Evolutionary conservation across 2,329 filamentous ascomycete genomes (phyloP), one percentile per base, ranked within the genome.

Genomic region (Botrytis aclada): DNA sequence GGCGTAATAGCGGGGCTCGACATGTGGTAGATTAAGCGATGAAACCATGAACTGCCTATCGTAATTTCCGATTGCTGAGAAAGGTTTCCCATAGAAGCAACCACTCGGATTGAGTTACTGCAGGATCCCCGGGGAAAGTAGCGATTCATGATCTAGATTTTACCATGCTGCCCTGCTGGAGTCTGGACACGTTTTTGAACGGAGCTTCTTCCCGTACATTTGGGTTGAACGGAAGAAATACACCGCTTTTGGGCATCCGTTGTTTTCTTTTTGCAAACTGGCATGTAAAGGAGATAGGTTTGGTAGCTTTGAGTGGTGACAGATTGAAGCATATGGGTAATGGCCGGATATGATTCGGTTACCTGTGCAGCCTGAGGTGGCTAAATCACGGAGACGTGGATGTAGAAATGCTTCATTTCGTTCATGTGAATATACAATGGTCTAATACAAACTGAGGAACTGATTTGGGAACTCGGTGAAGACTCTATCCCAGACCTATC

Each of bases 141-240:
- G 61, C 61, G 39, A 64, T 64, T 64, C 61, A 64, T 41, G 61
- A 32, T 64, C 61, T 64, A 64, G 61, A 64, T 64, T 32, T 63
- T 41, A 12, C 60, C 7, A 61, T 61, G 34, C 37, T n/a, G 60
- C 25, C 22, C 8, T 62, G 34, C 60, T 29, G 51, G n/a, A 18
- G 51, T 56, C n/a, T 56, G n/a, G n/a, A 12, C n/a, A n/a, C 32
- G n/a, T 29, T 56, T 7, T 56, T 29, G n/a, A 16, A 56, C 14
- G n/a, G n/a, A 56, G n/a, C 14, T 56, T 18, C 51, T 56, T 29
- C n/a, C 51, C n/a, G n/a, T 8, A 32, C 51, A 2, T 29, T 18
- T 29, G 51, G 51, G 51, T 56, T 56, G 14, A 41, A 9, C 1
- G 60, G 25, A n/a, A n/a, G 16, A 22, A 25, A 39, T 62, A 39